Evolutionary conservation across 371 early-diverging fungal genomes (phyloP).

Genomic region (Mucor circinelloides): DNA sequence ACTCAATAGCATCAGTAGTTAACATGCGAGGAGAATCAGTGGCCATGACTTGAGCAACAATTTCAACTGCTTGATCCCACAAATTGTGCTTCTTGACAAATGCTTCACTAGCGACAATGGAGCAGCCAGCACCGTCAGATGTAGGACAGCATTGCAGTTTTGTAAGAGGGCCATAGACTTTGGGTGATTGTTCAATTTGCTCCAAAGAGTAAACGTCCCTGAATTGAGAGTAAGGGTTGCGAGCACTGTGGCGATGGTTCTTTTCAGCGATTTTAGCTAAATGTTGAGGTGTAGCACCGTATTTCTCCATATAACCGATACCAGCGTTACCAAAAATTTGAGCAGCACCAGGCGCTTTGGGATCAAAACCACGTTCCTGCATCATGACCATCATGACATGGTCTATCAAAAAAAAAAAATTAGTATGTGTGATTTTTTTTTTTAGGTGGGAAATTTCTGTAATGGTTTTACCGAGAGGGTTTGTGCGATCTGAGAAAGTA

Average conservation of each 20-base stretch:
- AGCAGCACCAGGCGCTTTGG: slow-evolving; percentile 66
- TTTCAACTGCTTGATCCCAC: slow-evolving; percentile 71
- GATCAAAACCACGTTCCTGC: slow-evolving; percentile 60
- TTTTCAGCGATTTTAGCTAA: slow-evolving; percentile 78
- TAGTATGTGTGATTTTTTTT: not conserved
- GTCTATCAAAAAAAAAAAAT: slow-evolving; percentile 33
- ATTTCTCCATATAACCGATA: slow-evolving; percentile 69
- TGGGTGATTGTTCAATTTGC: slow-evolving; percentile 65
- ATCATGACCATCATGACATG: slow-evolving; percentile 58
- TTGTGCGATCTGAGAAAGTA: slow-evolving; percentile 65
- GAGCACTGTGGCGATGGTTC: slow-evolving; percentile 76
- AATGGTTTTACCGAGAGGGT: slow-evolving; percentile 56
- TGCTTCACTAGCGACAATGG: slow-evolving; percentile 68
- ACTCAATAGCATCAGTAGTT: slow-evolving; percentile 62
- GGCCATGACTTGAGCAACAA: slow-evolving; percentile 72
- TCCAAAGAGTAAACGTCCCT: slow-evolving; percentile 69
- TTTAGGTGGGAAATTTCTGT: not conserved
- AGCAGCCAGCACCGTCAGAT: slow-evolving; percentile 77
- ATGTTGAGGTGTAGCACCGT: slow-evolving; percentile 61
- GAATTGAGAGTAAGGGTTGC: slow-evolving; percentile 83
- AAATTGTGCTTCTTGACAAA: slow-evolving; percentile 69
- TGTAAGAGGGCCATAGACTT: slow-evolving; percentile 72
- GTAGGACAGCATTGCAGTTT: slow-evolving; percentile 83
- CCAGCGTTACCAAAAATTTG: slow-evolving; percentile 84
- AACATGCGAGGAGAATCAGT: slow-evolving; percentile 72